Evolutionary conservation across 2,329 filamentous ascomycete genomes (phyloP).

Genomic region (Teratosphaeria destructans): DNA sequence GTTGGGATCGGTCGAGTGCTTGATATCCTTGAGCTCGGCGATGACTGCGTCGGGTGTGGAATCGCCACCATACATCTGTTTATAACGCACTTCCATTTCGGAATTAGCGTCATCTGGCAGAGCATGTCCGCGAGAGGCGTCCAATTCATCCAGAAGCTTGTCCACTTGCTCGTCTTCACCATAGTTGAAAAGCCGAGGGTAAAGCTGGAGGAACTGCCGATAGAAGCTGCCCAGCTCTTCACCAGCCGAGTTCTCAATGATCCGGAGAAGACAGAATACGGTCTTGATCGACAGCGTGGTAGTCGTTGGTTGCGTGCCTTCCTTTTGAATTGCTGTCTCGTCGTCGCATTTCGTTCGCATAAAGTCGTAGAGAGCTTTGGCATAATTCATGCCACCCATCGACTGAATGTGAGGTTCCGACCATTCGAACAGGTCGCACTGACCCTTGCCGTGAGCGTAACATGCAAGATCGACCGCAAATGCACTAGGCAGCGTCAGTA

Average conservation of each 20-base stretch:
- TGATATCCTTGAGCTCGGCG: slow-evolving; percentile 73
- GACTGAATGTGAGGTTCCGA: slow-evolving; percentile 52
- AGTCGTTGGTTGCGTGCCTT: slow-evolving; percentile 56
- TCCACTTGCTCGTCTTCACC: slow-evolving; percentile 68
- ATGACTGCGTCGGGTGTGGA: slow-evolving; percentile 79
- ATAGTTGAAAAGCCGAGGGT: slow-evolving; percentile 92
- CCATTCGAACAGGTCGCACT: slow-evolving; percentile 76
- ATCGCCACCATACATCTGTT: slow-evolving; percentile 92
- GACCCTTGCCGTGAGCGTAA: slow-evolving; percentile 67
- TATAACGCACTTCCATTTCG: slow-evolving; percentile 96
- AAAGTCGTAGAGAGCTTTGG: slow-evolving; percentile 65
- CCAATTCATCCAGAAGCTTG: slow-evolving; percentile 64
- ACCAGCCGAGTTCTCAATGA: slow-evolving; percentile 52
- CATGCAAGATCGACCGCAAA: slow-evolving; percentile 83
- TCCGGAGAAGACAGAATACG: slow-evolving; percentile 67
- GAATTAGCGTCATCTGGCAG: slow-evolving; percentile 69
- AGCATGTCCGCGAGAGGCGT: slow-evolving; percentile 44
- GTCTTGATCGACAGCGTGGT: slow-evolving; percentile 76
- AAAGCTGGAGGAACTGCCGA: slow-evolving; percentile 79
- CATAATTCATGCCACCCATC: slow-evolving; percentile 44
- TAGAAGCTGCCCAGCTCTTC: slow-evolving; percentile 68
- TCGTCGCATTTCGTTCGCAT: slow-evolving; percentile 73
- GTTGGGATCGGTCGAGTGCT: slow-evolving; percentile 68
- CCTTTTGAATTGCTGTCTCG: slow-evolving; percentile 64
- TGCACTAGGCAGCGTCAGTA: slow-evolving; percentile 68